Evolutionary conservation across 2,329 filamentous ascomycete species (phyloP).

Genomic region (Mycocentrospora acerina): DNA sequence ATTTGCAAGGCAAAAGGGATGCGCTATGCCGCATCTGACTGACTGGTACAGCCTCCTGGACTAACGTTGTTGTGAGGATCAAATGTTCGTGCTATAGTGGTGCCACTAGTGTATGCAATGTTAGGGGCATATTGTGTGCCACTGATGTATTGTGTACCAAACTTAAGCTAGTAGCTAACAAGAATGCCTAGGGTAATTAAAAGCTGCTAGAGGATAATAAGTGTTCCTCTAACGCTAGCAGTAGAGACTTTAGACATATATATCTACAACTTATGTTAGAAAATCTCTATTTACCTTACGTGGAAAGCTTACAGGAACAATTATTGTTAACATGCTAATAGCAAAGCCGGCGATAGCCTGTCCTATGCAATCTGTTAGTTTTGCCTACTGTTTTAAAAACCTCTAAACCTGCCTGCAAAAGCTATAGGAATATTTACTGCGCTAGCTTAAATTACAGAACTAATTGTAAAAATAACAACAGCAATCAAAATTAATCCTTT

Average conservation of each 20-base stretch:
- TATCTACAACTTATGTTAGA: conserved; percentile 5
- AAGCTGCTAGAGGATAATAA: conserved; percentile 22
- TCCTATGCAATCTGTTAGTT: conserved; percentile 7
- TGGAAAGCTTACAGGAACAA: conserved; percentile 11
- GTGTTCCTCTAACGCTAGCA: conserved; percentile 19
- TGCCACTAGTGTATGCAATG: conserved; percentile 51
- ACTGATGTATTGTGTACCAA: conserved; percentile 22
- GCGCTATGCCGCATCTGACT: conserved; percentile 51
- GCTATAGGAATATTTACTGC: conserved; percentile 19
- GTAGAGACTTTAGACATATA: conserved; percentile 26
- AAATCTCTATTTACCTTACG: too few species aligned
- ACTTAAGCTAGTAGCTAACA: conserved; percentile 23
- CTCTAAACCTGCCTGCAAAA: conserved; percentile 12
- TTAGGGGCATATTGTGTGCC: conserved; percentile 48
- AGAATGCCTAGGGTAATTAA: conserved; percentile 23
- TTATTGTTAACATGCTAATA: conserved; percentile 25
- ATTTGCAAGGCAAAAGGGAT: conserved; percentile 81
- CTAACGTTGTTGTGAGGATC: conserved; percentile 26
- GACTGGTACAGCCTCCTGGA: conserved; percentile 21
- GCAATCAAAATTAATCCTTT: conserved; percentile 23
- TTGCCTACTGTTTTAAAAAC: too few species aligned
- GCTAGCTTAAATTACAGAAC: conserved; percentile 20
- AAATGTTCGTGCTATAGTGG: conserved; percentile 41
- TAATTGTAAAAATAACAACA: conserved; percentile 20
- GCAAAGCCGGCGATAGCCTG: conserved; percentile 21